Percentiles rank a stretch among this genome's conserved stretches.
These are phyloP conservation scores for Dendrostoma leiphaemia DNA, from an alignment of 2,329 filamentous ascomycete species.

Conservation along the genomic window DNA sequence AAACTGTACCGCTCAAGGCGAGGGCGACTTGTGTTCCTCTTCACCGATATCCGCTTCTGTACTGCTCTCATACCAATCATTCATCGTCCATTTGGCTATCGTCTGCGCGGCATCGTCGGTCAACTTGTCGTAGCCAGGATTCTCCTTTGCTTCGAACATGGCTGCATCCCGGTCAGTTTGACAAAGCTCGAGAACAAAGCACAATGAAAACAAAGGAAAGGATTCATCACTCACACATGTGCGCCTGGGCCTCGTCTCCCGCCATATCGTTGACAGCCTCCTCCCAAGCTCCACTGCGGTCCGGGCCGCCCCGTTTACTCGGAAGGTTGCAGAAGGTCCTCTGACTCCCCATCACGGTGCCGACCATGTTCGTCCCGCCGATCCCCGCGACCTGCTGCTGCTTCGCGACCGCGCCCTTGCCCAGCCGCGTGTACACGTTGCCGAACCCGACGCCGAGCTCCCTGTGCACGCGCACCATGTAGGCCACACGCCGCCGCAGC, in stretches of 20 bases:
- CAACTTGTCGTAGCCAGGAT: constrained; percentile 70
- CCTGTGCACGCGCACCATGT: constrained; percentile 61
- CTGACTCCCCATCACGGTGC: constrained; percentile 62
- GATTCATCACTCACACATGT: constrained; percentile 57
- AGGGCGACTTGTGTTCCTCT: neutral
- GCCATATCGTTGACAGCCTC: constrained; percentile 77
- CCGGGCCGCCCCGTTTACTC: constrained; percentile 40
- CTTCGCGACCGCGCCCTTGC: constrained; percentile 60
- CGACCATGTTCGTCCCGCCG: constrained; percentile 56
- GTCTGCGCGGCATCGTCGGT: constrained; percentile 63
- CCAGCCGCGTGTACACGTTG: constrained; percentile 85
- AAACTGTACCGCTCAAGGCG: too few species aligned
- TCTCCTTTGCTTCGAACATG: constrained; percentile 72
- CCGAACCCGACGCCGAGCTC: constrained; percentile 73
- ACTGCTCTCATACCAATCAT: constrained; percentile 65
- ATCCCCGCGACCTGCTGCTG: constrained; percentile 40
- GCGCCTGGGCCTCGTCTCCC: constrained; percentile 75
- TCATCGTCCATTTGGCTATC: constrained; percentile 63
- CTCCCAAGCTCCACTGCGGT: constrained; percentile 54
- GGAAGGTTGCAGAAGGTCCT: constrained; percentile 90
- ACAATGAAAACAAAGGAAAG: neutral
- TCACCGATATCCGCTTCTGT: constrained; percentile 28
- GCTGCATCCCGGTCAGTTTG: constrained; percentile 34
- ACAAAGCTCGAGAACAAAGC: neutral
- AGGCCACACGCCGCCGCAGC: constrained; percentile 69